Percentiles rank a stretch among this genome's conserved stretches.
Evolutionary conservation across 106 monocot species (phyloP).

Genomic region (Dioscorea dumetorum): DNA sequence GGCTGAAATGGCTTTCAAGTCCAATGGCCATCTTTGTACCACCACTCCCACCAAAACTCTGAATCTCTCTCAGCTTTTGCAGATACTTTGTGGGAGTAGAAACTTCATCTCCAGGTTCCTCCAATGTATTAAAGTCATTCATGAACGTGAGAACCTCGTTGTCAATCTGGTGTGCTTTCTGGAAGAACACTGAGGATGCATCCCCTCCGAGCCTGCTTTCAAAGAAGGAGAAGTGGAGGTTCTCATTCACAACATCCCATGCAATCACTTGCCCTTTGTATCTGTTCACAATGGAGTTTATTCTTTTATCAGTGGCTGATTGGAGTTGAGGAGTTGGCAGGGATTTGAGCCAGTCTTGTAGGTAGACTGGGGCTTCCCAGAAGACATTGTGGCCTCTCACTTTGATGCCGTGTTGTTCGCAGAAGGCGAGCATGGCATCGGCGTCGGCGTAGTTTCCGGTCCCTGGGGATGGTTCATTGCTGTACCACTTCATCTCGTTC

Average conservation of each 20-base stretch:
- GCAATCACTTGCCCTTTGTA: slow-evolving; percentile 57
- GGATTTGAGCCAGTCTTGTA: slow-evolving; percentile 29
- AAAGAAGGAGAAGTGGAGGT: slow-evolving; percentile 54
- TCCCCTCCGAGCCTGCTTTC: slow-evolving; percentile 35
- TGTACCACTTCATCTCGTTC: slow-evolving; percentile 99
- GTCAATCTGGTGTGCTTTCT: slow-evolving; percentile 34
- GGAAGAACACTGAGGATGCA: slow-evolving; percentile 36
- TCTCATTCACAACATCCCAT: slow-evolving; percentile 91
- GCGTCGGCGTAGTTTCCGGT: slow-evolving; percentile 43
- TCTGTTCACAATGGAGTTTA: slow-evolving; percentile 45
- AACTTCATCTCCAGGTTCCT: slow-evolving; percentile 27
- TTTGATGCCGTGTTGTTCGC: slow-evolving; percentile 29
- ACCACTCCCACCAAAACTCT: slow-evolving; percentile 9
- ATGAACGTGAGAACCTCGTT: slow-evolving; percentile 42
- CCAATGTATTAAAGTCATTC: slow-evolving; percentile 81
- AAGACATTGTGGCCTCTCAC: slow-evolving; percentile 74
- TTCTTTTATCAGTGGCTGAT: slow-evolving; percentile 19
- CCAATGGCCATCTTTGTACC: slow-evolving; percentile 44
- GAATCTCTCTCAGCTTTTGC: slow-evolving; percentile 43
- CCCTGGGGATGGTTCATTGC: slow-evolving; percentile 32
- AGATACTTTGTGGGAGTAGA: slow-evolving; percentile 41
- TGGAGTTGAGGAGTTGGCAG: slow-evolving; percentile 29
- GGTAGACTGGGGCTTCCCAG: slow-evolving; percentile 62
- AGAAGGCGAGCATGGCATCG: slow-evolving; percentile 70
- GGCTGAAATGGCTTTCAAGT: slow-evolving; percentile 58